Percentiles rank a stretch among this genome's conserved stretches.
phyloP scores from a whole-genome alignment of 306 rosid species.

The Boehmeria nivea region DNA sequence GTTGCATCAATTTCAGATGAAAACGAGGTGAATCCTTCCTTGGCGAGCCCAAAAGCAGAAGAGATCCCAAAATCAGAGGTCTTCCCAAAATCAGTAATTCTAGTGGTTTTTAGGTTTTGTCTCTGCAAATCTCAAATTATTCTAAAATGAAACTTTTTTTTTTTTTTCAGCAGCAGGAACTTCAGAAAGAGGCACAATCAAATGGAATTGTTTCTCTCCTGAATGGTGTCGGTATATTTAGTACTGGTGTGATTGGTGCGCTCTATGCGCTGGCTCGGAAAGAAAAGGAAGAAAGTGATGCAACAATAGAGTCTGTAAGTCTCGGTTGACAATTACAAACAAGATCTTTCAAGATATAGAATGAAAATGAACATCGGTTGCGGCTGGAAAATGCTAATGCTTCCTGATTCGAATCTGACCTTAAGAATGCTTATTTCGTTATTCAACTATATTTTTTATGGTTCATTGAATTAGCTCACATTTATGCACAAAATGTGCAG shows the following conservation, averaged over 20 bases:
- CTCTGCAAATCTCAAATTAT: constrained; percentile 1
- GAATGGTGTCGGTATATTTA: constrained; percentile 57
- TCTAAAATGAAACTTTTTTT: constrained; percentile 20
- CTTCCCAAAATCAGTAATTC: constrained; percentile 25
- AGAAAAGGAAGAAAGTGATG: constrained; percentile 44
- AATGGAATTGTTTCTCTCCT: constrained; percentile 42
- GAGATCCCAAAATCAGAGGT: constrained; percentile 51
- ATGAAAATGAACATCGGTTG: too few species aligned
- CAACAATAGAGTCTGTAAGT: constrained; percentile 72
- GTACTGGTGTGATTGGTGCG: constrained; percentile 70
- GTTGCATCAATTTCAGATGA: constrained; percentile 40
- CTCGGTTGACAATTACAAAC: not conserved
- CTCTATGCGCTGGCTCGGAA: constrained; percentile 52
- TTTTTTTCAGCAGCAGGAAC: constrained; percentile 39
- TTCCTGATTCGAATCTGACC: not conserved
- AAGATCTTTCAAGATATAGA: not conserved
- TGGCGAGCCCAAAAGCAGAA: constrained; percentile 31
- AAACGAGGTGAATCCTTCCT: constrained; percentile 36
- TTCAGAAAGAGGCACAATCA: constrained; percentile 30
- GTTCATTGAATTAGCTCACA: constrained; percentile 20
- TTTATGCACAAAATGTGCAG: constrained; percentile 45
- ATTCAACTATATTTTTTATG: constrained; percentile 1
- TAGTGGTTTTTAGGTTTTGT: constrained; percentile 11
- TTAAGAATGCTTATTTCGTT: not conserved
- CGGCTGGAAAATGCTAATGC: not conserved